These are phyloP conservation scores for Polymyxa betae DNA, from an alignment of 208 protist species.

Conservation along the genomic window DNA sequence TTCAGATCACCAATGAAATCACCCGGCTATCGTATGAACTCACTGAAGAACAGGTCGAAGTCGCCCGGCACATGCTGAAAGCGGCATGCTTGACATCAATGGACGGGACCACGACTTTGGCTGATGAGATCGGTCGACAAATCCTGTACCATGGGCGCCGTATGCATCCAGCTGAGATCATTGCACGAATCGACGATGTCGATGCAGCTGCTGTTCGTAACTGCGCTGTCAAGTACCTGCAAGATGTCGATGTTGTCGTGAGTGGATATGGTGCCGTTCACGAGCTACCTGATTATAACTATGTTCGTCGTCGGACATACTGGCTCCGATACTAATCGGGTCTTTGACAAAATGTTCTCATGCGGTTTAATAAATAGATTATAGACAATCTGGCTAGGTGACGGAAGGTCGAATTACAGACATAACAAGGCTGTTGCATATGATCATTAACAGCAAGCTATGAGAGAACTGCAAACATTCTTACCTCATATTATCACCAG, in stretches of 20 bases:
- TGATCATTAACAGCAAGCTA: no score
- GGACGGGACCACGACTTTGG: slow-evolving; percentile 83
- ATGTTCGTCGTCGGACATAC: slow-evolving; percentile 29
- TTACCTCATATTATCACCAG: neutral
- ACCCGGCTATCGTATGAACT: slow-evolving; percentile 54
- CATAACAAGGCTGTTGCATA: no score
- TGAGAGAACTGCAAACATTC: no score
- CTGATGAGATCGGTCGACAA: slow-evolving; percentile 94
- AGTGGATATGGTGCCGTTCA: slow-evolving; percentile 22
- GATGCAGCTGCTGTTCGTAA: slow-evolving; percentile 50
- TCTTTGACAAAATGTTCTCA: no score
- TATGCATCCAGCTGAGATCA: slow-evolving; percentile 83
- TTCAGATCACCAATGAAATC: slow-evolving; percentile 61
- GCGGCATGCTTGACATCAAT: slow-evolving; percentile 18
- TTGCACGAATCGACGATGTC: slow-evolving; percentile 86
- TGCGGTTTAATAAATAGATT: no score
- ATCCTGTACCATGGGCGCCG: slow-evolving; percentile 84
- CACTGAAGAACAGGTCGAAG: slow-evolving; percentile 58
- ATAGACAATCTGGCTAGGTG: no score
- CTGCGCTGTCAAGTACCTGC: slow-evolving; percentile 38
- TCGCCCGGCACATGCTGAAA: slow-evolving; percentile 58
- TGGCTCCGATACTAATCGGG: slow-evolving; percentile 13
- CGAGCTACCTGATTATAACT: slow-evolving; percentile 31
- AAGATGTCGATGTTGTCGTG: slow-evolving; percentile 24
- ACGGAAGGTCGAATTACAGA: no score